phyloP scores from a whole-genome alignment of 306 rosid genomes.

The Lotus japonicus region DNA sequence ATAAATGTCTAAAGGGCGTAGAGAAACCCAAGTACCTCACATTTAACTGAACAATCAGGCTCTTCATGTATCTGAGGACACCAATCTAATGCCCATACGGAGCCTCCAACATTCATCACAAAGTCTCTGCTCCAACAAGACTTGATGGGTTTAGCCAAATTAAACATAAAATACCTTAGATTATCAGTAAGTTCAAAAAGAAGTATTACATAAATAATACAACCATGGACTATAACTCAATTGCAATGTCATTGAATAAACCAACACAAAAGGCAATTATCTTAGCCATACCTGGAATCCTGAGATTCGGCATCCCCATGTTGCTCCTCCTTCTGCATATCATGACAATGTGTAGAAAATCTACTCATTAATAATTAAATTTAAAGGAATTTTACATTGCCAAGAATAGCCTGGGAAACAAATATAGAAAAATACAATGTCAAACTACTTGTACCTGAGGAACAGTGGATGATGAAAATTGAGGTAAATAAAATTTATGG shows the following conservation, averaged over 20 bases:
- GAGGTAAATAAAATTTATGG: slow-evolving; percentile 43
- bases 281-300: slow-evolving; percentile 52
- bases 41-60: slow-evolving; percentile 41
- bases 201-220: not conserved
- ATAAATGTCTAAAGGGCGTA: slow-evolving; percentile 7
- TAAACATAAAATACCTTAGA: not conserved
- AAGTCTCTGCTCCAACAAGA: slow-evolving; percentile 57
- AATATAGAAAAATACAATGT: not conserved
- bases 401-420: not conserved
- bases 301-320: slow-evolving; percentile 28
- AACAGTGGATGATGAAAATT: slow-evolving; percentile 70
- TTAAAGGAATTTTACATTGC: not conserved
- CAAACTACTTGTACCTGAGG: slow-evolving; percentile 44
- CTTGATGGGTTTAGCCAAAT: slow-evolving; percentile 17
- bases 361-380: not conserved
- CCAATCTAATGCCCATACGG: slow-evolving; percentile 95
- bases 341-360: not conserved
- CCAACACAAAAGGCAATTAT: slow-evolving; percentile 16
- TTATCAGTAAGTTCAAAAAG: slow-evolving; percentile 2
- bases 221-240: not conserved
- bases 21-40: slow-evolving; percentile 57
- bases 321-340: slow-evolving; percentile 35
- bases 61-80: slow-evolving; percentile 62
- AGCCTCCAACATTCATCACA: slow-evolving; percentile 84
- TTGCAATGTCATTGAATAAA: slow-evolving; percentile 13